Conservation (phyloP, 208 protist genomes). For the Acanthamoeba castellanii region DNA sequence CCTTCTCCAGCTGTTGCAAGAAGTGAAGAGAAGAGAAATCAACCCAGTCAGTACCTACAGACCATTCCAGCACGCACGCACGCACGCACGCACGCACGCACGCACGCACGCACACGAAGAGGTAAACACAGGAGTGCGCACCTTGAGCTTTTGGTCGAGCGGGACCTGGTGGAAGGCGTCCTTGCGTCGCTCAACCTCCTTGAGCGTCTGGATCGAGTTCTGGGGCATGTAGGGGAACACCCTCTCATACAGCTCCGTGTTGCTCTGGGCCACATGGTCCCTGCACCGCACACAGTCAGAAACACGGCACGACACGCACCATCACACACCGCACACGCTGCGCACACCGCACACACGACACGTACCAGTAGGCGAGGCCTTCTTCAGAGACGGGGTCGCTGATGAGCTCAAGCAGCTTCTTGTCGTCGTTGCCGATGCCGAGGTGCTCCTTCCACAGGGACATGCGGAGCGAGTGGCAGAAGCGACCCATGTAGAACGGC, state of each 20-base stretch:
- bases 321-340: background rate
- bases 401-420: conserved; percentile 10
- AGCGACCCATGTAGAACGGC: conserved; percentile 61
- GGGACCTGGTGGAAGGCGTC: background rate
- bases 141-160: conserved; percentile 13
- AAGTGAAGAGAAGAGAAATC: background rate
- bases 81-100: no score
- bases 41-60: no score
- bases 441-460: conserved; percentile 84
- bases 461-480: conserved; percentile 72
- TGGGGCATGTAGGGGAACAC: conserved; percentile 70
- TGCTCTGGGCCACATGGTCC: conserved; percentile 7
- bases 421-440: conserved; percentile 52
- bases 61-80: no score
- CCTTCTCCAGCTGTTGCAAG: background rate
- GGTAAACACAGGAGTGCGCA: no score
- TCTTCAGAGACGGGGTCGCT: conserved; percentile 48
- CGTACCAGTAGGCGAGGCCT: conserved; percentile 44
- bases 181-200: conserved; percentile 10
- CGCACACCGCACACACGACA: background rate
- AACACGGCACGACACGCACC: background rate
- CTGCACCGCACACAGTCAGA: background rate
- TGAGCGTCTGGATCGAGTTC: conserved; percentile 15
- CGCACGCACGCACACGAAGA: background rate
- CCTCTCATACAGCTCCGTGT: conserved; percentile 55